These are phyloP conservation scores for Trapa incisa DNA, from an alignment of 345 rosid genomes.

Conservation along the genomic window DNA sequence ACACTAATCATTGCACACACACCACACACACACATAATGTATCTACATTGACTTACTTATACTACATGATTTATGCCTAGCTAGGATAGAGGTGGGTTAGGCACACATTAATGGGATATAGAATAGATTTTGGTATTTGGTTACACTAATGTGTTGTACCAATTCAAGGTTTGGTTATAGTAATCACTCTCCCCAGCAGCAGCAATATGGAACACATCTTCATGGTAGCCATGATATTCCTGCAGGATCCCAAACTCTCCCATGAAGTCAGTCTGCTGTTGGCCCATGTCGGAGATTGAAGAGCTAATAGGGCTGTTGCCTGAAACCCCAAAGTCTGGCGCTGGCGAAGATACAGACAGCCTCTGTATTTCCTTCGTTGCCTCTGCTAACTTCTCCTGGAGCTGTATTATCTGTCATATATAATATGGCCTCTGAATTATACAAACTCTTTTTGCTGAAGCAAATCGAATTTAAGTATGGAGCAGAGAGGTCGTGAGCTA, in stretches of 20 bases:
- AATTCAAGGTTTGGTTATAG: slow-evolving; percentile 39
- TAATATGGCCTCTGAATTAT: no score
- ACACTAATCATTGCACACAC: no score
- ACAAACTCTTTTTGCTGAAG: neutral
- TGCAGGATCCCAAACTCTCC: slow-evolving; percentile 24
- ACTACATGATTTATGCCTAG: no score
- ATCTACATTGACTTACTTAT: no score
- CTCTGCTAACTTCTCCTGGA: slow-evolving; percentile 34
- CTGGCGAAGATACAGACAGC: slow-evolving; percentile 8
- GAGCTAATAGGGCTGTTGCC: slow-evolving; percentile 34
- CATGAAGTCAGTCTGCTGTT: slow-evolving; percentile 15
- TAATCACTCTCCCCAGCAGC: slow-evolving; percentile 11
- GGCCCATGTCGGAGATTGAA: slow-evolving; percentile 30
- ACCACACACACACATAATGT: no score
- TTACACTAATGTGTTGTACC: slow-evolving; percentile 31
- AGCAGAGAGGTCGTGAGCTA: neutral
- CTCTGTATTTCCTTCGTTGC: slow-evolving; percentile 42
- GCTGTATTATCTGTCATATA: slow-evolving; percentile 30
- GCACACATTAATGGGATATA: no score
- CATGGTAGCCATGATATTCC: slow-evolving; percentile 17
- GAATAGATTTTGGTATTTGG: neutral
- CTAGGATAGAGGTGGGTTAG: no score
- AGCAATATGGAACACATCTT: slow-evolving; percentile 19
- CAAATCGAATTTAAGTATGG: neutral
- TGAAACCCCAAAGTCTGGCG: slow-evolving; percentile 21